A percentile compares a stretch with the other conserved stretches of the same genome.
phyloP scores from a whole-genome alignment of 139 green algal species.

The Auxenochlorella pyrenoidosa region DNA sequence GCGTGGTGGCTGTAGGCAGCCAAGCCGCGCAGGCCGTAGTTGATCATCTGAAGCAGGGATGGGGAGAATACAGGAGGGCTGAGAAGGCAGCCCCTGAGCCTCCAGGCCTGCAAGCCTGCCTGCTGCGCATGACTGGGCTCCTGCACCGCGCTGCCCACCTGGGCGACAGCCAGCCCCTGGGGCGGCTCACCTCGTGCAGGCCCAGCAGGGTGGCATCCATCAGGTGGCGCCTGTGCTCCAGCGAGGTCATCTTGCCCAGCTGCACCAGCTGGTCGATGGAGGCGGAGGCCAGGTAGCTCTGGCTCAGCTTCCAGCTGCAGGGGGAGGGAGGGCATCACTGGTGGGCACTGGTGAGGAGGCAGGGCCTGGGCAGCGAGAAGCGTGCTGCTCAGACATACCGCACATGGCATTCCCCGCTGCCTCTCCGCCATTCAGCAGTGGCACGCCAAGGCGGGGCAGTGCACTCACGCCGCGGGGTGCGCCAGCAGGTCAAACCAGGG shows the following conservation, averaged over 20 bases:
- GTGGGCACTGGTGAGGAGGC: background rate
- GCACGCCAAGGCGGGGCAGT: background rate
- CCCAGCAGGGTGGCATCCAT: conserved; percentile 48
- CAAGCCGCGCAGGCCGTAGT: conserved; percentile 75
- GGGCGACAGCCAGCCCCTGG: background rate
- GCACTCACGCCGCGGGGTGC: conserved; percentile 49
- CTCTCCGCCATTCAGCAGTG: background rate
- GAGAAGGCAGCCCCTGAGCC: background rate
- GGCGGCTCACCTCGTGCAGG: conserved; percentile 68
- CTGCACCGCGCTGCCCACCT: background rate
- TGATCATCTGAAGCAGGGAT: conserved; percentile 51
- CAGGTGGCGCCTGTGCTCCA: conserved; percentile 41
- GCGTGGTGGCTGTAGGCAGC: conserved; percentile 73
- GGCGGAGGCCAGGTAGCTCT: conserved; percentile 30
- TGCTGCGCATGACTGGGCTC: background rate
- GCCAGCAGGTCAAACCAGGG: conserved; percentile 56
- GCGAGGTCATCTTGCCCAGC: conserved; percentile 53
- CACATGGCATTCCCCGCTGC: background rate
- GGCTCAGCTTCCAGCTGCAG: conserved; percentile 39
- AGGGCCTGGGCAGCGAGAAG: background rate
- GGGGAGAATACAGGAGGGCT: background rate
- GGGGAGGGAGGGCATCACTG: background rate
- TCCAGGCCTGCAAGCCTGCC: too few relatives aligned
- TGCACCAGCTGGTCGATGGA: conserved; percentile 40
- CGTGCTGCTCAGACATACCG: too few relatives aligned